Percentiles rank a stretch among this genome's conserved stretches.
phyloP scores from a whole-genome alignment of 352 stramenopile species.

The Globisporangium lucens region DNA sequence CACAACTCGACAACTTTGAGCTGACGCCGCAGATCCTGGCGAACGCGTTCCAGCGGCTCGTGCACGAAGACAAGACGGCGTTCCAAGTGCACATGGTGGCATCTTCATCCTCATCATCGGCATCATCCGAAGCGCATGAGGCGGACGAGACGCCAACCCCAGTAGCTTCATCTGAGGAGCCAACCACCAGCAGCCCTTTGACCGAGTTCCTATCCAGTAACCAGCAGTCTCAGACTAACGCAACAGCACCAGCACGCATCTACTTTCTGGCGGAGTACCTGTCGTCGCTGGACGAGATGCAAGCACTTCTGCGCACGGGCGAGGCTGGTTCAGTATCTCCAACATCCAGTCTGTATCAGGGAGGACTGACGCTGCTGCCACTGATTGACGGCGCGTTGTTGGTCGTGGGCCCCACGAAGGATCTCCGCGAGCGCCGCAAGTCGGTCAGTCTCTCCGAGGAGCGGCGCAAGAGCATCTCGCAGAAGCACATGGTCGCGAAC shows the following conservation, averaged over 20 bases:
- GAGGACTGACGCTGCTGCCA: constrained; percentile 35
- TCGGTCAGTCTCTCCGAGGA: constrained; percentile 7
- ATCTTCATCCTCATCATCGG: not conserved
- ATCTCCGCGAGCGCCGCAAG: constrained; percentile 29
- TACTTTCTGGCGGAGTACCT: constrained; percentile 69
- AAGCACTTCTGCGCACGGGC: constrained; percentile 37
- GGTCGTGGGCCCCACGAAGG: constrained; percentile 30
- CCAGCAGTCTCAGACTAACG: not conserved
- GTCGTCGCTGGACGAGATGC: constrained; percentile 39
- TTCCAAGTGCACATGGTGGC: constrained; percentile 19
- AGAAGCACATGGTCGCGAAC: constrained; percentile 9
- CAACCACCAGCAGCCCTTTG: not conserved
- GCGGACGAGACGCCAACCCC: not conserved
- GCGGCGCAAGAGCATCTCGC: constrained; percentile 29
- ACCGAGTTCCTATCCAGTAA: not conserved
- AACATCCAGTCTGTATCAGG: not conserved
- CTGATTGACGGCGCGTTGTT: constrained; percentile 61
- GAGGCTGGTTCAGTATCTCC: constrained; percentile 20
- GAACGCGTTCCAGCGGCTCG: constrained; percentile 47
- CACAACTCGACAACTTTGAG: constrained; percentile 6
- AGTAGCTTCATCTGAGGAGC: not conserved
- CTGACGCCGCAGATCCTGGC: constrained; percentile 35
- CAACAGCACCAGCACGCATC: constrained; percentile 27
- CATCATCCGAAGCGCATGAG: not conserved
- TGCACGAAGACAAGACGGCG: constrained; percentile 38